A percentile compares a stretch with the other conserved stretches of the same genome.
Conservation (phyloP, 1,284 basidiomycete genomes). For the Cutaneotrichosporon sp. region DNA sequence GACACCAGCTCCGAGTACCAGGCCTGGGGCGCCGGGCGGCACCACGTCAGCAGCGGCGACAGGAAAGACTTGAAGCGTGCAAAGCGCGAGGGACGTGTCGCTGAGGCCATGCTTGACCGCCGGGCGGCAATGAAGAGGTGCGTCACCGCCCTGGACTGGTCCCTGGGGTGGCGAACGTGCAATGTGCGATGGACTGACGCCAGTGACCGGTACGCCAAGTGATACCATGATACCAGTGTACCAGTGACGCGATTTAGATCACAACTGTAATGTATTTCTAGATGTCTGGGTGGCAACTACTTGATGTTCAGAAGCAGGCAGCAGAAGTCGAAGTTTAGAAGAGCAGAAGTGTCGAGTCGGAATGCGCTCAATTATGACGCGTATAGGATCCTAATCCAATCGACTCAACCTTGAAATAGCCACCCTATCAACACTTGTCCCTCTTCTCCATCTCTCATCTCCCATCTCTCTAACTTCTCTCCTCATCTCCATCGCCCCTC, state of each 20-base stretch:
- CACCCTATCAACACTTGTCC: not conserved
- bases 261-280: slow-evolving; percentile 1
- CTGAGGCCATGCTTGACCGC: slow-evolving; percentile 84
- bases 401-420: not conserved
- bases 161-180: slow-evolving; percentile 6
- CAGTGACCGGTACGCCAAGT: slow-evolving; percentile 50
- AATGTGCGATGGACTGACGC: not conserved
- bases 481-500: not conserved
- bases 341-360: not conserved
- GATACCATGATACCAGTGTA: slow-evolving; percentile 19
- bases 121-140: slow-evolving; percentile 89
- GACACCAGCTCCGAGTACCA: slow-evolving; percentile 61
- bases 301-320: not conserved
- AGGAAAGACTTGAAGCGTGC: slow-evolving; percentile 76
- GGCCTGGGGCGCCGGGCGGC: slow-evolving; percentile 79
- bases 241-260: not conserved
- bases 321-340: not conserved
- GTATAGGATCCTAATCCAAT: not conserved
- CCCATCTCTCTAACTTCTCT: not conserved
- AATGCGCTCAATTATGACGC: not conserved
- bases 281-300: slow-evolving; percentile 1
- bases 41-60: slow-evolving; percentile 58
- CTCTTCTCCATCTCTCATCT: not conserved
- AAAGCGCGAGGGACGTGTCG: slow-evolving; percentile 78
- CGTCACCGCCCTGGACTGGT: slow-evolving; percentile 27